These are phyloP conservation scores for Apophysomyces ossiformis DNA, from an alignment of 371 early-diverging fungal genomes.

Conservation along the genomic window DNA sequence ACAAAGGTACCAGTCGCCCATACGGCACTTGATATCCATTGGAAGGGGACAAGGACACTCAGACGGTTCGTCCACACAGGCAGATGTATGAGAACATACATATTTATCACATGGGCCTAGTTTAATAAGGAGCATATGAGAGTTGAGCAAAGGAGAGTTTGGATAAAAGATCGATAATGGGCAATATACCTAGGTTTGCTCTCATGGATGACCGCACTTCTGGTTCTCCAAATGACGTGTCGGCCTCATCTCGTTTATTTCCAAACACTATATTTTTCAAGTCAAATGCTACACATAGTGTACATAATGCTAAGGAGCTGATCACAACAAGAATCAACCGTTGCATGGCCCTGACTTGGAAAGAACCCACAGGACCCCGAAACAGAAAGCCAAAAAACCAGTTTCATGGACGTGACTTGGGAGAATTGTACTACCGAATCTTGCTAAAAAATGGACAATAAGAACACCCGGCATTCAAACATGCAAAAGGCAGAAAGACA, in stretches of 20 bases:
- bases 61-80: conserved; percentile 10
- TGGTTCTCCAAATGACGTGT: neutral
- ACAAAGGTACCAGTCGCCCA: conserved; percentile 16
- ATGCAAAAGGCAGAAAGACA: too few relatives aligned
- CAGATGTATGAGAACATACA: neutral
- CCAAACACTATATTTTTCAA: conserved; percentile 26
- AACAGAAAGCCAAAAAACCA: neutral
- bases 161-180: neutral
- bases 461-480: too few relatives aligned
- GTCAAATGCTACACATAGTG: conserved; percentile 12
- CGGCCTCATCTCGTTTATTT: neutral
- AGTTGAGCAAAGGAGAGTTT: neutral
- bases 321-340: conserved; percentile 5
- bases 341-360: neutral
- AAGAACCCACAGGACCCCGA: neutral
- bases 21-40: conserved; percentile 16
- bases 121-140: conserved; percentile 1
- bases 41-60: conserved; percentile 11
- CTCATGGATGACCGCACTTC: neutral
- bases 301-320: neutral
- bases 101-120: conserved; percentile 10
- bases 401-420: conserved; percentile 7
- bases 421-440: neutral
- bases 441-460: too few relatives aligned
- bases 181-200: neutral